These are phyloP conservation scores for Ogataea ganodermae DNA, from an alignment of 805 yeast species.

Conservation along the genomic window DNA sequence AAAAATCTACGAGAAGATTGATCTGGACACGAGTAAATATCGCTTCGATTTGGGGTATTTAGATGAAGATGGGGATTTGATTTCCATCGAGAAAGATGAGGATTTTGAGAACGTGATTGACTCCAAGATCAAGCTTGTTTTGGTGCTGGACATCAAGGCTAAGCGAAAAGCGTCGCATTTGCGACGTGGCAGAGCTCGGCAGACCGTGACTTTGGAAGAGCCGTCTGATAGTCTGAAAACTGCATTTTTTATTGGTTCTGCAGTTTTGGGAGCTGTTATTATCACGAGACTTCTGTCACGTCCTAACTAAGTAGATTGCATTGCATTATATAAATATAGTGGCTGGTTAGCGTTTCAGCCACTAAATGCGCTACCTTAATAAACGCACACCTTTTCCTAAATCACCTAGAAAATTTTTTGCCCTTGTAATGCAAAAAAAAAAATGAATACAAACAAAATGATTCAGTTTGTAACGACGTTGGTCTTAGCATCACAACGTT, in stretches of 20 bases:
- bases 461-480: too few relatives aligned
- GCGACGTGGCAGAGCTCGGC: neutral
- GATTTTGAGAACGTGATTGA: conserved; percentile 36
- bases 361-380: neutral
- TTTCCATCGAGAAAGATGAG: conserved; percentile 36
- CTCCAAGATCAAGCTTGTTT: conserved; percentile 10
- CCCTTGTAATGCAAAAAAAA: conserved; percentile 14
- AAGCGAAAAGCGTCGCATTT: neutral
- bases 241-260: conserved; percentile 8
- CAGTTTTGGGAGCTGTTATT: conserved; percentile 10
- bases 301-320: neutral
- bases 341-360: too few relatives aligned
- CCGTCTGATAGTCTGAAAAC: conserved; percentile 1
- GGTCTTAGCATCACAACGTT: too few relatives aligned
- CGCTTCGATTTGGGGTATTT: conserved; percentile 37
- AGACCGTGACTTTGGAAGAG: neutral
- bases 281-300: conserved; percentile 6
- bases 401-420: conserved; percentile 15
- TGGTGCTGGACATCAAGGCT: conserved; percentile 21
- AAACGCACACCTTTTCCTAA: conserved; percentile 1
- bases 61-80: conserved; percentile 42
- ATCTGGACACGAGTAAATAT: conserved; percentile 23
- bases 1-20: conserved; percentile 24
- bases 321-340: neutral
- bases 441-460: neutral